Evolutionary conservation across 768 basidiomycete genomes (phyloP), one percentile per base, ranked within the genome.

Genomic region (Cystobasidiopsis lactophilus): DNA sequence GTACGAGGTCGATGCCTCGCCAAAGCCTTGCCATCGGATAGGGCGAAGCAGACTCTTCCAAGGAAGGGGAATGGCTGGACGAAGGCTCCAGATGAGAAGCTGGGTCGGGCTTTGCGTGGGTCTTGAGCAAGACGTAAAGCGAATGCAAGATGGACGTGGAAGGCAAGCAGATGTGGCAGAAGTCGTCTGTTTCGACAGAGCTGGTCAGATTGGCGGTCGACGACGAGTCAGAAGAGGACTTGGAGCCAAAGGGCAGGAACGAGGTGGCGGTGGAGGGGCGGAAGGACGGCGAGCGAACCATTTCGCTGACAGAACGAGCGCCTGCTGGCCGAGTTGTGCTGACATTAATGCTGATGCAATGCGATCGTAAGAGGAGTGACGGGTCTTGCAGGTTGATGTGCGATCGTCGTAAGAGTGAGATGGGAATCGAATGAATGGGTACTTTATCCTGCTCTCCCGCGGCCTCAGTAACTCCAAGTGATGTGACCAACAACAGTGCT

Each of bases 321-420:
- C 16, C 37, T 7, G 44, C 41, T 29, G 61, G 72, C 59, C 59
- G 70, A 69, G 59, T 75, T 77, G 60, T 31, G 14, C 45, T 16
- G 16, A 50, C 38, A 26, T 52, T 31, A 56, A 89, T 75, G 14
- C 76, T 76, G 38, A 88, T 65, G 62, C 80, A 82, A 60, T 83
- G 73, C 59, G 80, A 79, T 40, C 78, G 73, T 59, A 76, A 77
- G 65, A 86, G 82, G 5, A 86, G 64, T 0, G 84, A 85, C 48
- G 71, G 72, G 62, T 88, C 81, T 27, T 75, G 74, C 33, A 70
- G 71, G n/a, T 81, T 77, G 55, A 89, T 78, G 63, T 86, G 84
- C 29, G 82, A 82, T 60, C 83, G 78, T 31, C 56, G 76, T 72
- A 45, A 85, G 70, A 43, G 78, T 69, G 62, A 85, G 78, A 52